These are phyloP conservation scores for Pichia norvegensis DNA, from an alignment of 1,139 yeast species.

Conservation along the genomic window DNA sequence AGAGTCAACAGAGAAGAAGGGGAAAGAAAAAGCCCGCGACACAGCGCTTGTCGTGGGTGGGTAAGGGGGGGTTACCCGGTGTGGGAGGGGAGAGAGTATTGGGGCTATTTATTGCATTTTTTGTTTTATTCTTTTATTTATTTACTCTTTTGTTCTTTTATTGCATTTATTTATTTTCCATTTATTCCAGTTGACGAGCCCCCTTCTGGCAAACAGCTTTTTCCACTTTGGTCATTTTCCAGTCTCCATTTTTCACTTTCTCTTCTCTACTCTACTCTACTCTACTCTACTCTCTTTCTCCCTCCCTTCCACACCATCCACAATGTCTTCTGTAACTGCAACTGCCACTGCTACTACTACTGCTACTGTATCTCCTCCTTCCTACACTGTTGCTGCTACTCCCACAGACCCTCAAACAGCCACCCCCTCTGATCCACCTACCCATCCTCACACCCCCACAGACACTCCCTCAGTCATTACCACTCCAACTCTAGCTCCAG, in stretches of 20 bases:
- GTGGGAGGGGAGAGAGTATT: too few species aligned
- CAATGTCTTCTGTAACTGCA: background rate
- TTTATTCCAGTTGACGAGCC: too few species aligned
- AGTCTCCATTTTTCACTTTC: background rate
- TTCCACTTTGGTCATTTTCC: background rate
- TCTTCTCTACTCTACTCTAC: background rate
- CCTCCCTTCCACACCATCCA: background rate
- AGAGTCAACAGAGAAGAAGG: background rate
- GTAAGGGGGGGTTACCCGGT: background rate
- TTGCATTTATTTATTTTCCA: too few species aligned
- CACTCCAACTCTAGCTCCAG: conserved; percentile 42
- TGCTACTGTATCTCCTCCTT: background rate
- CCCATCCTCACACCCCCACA: background rate
- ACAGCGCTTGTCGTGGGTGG: too few species aligned
- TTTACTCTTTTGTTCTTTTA: too few species aligned
- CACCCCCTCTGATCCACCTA: background rate
- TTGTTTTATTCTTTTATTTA: too few species aligned
- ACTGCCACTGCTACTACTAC: background rate
- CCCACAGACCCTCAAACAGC: background rate
- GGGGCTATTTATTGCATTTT: too few species aligned
- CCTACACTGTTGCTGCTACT: background rate
- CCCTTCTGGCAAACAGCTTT: too few species aligned
- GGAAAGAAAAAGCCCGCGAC: too few species aligned
- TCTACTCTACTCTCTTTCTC: background rate
- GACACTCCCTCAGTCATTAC: background rate